Conservation (phyloP, 140 eudicot genomes). For the Stevia rebaudiana region DNA sequence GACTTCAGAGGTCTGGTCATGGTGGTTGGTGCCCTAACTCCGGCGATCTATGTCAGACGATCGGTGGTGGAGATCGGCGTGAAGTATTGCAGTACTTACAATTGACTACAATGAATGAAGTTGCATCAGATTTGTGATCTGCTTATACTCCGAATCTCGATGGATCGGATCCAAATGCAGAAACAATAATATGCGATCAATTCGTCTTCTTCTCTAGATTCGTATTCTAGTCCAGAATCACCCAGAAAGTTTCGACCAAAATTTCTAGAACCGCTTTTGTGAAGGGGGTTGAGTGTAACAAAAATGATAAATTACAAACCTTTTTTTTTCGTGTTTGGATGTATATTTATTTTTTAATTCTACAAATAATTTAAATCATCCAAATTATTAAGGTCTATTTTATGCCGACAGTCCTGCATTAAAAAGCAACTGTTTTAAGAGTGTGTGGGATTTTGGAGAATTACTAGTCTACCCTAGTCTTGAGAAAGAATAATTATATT, state of each 20-base stretch:
- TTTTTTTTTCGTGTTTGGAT: no score
- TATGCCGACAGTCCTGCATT: no score
- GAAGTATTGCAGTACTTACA: conserved; percentile 5
- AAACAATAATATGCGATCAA: conserved; percentile 3
- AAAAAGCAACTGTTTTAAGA: no score
- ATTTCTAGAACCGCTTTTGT: not conserved
- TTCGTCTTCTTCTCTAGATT: conserved; percentile 20
- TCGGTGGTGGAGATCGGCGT: conserved; percentile 18
- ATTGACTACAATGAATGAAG: not conserved
- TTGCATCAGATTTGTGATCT: conserved; percentile 22
- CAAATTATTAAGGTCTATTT: no score
- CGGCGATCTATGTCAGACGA: conserved; percentile 7
- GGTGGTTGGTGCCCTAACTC: conserved; percentile 22
- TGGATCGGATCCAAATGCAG: conserved; percentile 18
- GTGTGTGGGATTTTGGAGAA: no score
- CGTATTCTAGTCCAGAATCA: not conserved
- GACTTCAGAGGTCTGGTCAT: conserved; percentile 36
- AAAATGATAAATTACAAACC: no score
- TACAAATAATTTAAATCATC: no score
- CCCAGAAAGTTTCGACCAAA: not conserved
- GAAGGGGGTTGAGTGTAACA: not conserved
- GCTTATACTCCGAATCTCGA: not conserved
- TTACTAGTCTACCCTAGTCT: no score
- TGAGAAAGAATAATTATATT: no score
- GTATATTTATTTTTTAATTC: no score